Percentiles rank a stretch among this genome's conserved stretches.
These are phyloP conservation scores for Chloris gayana DNA, from an alignment of 176 grass and related monocot genomes.

Conservation along the genomic window DNA sequence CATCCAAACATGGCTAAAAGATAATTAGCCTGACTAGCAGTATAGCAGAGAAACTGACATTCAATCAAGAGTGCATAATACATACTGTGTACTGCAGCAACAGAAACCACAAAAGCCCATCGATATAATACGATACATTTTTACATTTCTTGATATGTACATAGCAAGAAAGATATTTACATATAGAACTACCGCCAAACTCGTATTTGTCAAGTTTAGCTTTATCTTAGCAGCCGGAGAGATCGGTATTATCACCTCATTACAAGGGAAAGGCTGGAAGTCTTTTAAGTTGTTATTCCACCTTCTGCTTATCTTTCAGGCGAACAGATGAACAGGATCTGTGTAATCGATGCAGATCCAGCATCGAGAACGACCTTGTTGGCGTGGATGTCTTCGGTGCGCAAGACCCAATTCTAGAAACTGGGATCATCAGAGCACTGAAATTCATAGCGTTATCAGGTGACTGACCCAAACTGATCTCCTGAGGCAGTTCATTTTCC, in stretches of 20 bases:
- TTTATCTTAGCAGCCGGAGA: background rate
- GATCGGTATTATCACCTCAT: background rate
- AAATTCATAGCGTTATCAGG: background rate
- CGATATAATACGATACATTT: slow-evolving; percentile 10
- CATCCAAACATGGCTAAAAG: background rate
- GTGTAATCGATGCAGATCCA: slow-evolving; percentile 26
- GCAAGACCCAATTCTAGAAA: background rate
- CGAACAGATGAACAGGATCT: background rate
- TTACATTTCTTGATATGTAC: background rate
- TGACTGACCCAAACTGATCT: background rate
- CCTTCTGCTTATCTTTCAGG: slow-evolving; percentile 1
- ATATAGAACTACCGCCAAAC: background rate
- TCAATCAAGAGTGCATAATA: background rate
- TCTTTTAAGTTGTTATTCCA: slow-evolving; percentile 2
- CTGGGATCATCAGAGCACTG: background rate
- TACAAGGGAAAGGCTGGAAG: background rate
- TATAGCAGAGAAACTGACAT: background rate
- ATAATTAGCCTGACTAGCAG: background rate
- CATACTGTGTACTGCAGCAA: background rate
- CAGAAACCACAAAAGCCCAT: background rate
- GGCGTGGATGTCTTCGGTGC: background rate
- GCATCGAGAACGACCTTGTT: slow-evolving; percentile 20
- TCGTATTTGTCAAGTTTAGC: slow-evolving; percentile 35
- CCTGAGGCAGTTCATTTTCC: slow-evolving; percentile 8
- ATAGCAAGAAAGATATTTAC: background rate